Evolutionary conservation across 2,329 filamentous ascomycete species (phyloP).

Genomic region (Endoconidiophora laricicola): DNA sequence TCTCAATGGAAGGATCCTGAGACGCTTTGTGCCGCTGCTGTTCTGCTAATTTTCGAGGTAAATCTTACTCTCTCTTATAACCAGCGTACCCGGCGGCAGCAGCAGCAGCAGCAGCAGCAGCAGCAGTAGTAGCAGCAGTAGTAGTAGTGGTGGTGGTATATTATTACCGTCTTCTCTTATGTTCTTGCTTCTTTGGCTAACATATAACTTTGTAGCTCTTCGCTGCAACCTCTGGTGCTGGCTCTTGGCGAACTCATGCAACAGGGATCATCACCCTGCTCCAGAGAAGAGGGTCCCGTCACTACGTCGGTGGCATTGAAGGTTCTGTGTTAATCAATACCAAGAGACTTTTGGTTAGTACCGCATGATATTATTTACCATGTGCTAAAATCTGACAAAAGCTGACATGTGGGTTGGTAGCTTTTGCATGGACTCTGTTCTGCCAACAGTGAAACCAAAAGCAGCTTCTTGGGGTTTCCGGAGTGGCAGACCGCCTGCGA

Average conservation of each 20-base stretch:
- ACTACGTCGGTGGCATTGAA: conserved; percentile 22
- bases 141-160: too few relatives aligned
- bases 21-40: conserved; percentile 26
- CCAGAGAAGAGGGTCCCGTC: conserved; percentile 23
- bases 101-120: too few relatives aligned
- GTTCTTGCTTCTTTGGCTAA: background rate
- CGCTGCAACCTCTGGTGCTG: conserved; percentile 23
- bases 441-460: conserved; percentile 17
- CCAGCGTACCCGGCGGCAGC: background rate
- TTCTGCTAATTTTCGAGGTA: conserved; percentile 26
- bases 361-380: background rate
- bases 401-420: background rate
- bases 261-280: conserved; percentile 23
- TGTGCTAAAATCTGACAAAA: background rate
- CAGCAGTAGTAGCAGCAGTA: too few relatives aligned
- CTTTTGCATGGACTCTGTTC: conserved; percentile 7
- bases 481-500: conserved; percentile 21
- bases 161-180: too few relatives aligned
- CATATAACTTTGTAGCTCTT: conserved; percentile 20
- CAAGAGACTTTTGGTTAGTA: conserved; percentile 22
- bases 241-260: conserved; percentile 25
- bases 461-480: conserved; percentile 21
- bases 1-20: conserved; percentile 24
- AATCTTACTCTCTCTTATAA: background rate
- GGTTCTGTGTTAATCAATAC: conserved; percentile 24